Percentiles rank a stretch among this genome's conserved stretches.
phyloP scores from a whole-genome alignment of 1,284 basidiomycete species.

The Irpex sp. region DNA sequence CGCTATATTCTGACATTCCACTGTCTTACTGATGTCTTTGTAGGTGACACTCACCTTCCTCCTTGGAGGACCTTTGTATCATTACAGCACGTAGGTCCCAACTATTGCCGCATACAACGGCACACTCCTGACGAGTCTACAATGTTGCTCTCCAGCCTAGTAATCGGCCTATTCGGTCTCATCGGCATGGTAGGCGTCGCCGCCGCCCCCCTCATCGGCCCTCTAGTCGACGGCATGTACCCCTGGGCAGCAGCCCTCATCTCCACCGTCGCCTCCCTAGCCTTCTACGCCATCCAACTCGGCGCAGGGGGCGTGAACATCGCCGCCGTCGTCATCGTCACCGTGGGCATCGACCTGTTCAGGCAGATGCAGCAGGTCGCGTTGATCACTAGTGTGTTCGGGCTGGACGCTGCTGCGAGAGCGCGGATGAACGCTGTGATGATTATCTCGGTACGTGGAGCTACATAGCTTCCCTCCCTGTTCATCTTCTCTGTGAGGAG shows the following conservation, averaged over 20 bases:
- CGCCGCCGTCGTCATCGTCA: conserved; percentile 38
- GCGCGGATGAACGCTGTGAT: conserved; percentile 46
- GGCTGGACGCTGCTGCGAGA: conserved; percentile 28
- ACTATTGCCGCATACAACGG: no score
- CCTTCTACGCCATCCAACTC: conserved; percentile 34
- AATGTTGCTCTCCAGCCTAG: conserved; percentile 22
- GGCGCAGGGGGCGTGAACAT: conserved; percentile 39
- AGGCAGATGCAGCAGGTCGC: conserved; percentile 39
- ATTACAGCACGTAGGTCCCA: conserved; percentile 32
- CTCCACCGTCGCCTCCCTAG: conserved; percentile 27
- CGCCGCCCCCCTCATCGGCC: conserved; percentile 44
- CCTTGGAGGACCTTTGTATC: conserved; percentile 40
- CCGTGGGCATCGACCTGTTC: conserved; percentile 40
- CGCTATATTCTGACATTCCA: neutral
- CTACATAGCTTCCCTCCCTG: conserved; percentile 28
- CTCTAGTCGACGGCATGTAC: conserved; percentile 41
- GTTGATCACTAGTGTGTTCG: conserved; percentile 33
- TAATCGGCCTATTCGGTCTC: conserved; percentile 50
- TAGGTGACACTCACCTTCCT: conserved; percentile 41
- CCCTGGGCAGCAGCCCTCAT: conserved; percentile 42
- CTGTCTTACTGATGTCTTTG: neutral
- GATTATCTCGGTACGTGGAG: conserved; percentile 33
- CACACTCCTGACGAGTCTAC: no score
- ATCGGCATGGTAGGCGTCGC: conserved; percentile 41
- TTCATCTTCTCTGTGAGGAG: conserved; percentile 21